phyloP scores from a whole-genome alignment of 176 grass and related monocot genomes.

The Zoysia japonica region DNA sequence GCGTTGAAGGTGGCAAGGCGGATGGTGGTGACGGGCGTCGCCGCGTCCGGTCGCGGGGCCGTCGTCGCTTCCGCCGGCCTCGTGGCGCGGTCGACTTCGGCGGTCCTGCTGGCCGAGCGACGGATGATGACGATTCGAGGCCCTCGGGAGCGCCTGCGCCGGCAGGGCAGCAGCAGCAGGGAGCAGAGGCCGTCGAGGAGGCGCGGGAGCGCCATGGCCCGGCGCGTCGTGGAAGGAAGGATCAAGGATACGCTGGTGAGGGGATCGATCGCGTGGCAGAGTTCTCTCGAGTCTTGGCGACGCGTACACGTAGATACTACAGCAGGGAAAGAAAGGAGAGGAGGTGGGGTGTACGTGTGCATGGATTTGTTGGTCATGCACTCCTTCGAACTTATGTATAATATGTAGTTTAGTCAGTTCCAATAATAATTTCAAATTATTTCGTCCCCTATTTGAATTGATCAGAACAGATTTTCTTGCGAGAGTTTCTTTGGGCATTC shows the following conservation, averaged over 20 bases:
- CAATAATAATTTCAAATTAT: too few species aligned
- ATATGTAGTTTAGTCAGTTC: too few species aligned
- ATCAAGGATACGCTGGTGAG: too few species aligned
- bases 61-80: too few species aligned
- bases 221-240: too few species aligned
- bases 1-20: conserved; percentile 75
- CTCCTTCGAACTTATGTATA: neutral
- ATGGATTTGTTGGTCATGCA: neutral
- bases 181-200: conserved; percentile 26
- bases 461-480: too few species aligned
- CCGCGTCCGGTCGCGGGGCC: neutral
- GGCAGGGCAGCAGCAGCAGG: neutral
- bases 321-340: neutral
- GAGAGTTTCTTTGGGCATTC: too few species aligned
- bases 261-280: neutral
- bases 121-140: conserved; percentile 41
- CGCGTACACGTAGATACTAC: neutral
- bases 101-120: neutral
- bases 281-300: neutral
- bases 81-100: neutral
- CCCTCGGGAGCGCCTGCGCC: conserved; percentile 7
- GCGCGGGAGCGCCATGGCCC: conserved; percentile 10
- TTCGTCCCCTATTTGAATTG: too few species aligned
- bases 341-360: neutral
- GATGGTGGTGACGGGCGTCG: conserved; percentile 5